These are phyloP conservation scores for Globomyces pollinis-pini DNA, from an alignment of 192 early-diverging fungal species.

Conservation along the genomic window DNA sequence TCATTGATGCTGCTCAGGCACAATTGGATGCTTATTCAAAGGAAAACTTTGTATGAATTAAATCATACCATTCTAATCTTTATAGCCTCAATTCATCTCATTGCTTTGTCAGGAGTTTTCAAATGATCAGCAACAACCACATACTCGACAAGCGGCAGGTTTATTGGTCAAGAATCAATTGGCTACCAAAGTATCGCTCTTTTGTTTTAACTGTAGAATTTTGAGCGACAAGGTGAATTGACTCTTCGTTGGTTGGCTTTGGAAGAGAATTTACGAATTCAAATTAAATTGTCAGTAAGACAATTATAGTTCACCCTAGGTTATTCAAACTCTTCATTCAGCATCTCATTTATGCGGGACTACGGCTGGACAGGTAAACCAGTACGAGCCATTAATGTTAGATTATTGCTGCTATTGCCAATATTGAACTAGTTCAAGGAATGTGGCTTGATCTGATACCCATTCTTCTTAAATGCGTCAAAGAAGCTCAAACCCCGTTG, in stretches of 20 bases:
- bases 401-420: constrained; percentile 85
- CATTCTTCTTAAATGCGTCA: constrained; percentile 69
- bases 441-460: constrained; percentile 86
- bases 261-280: constrained; percentile 35
- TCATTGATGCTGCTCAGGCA: constrained; percentile 74
- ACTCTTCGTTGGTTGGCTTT: constrained; percentile 2
- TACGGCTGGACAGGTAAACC: constrained; percentile 62
- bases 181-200: constrained; percentile 75
- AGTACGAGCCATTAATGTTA: constrained; percentile 23
- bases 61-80: constrained; percentile 38
- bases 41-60: constrained; percentile 87
- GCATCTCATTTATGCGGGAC: constrained; percentile 47
- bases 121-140: constrained; percentile 57
- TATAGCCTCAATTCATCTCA: constrained; percentile 38
- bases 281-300: constrained; percentile 16
- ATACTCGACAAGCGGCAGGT: constrained; percentile 75
- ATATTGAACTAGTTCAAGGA: constrained; percentile 80
- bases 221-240: constrained; percentile 9
- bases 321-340: constrained; percentile 47
- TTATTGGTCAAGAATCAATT: constrained; percentile 91
- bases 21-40: constrained; percentile 65
- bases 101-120: constrained; percentile 72
- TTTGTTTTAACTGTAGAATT: constrained; percentile 12
- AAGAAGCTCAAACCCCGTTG: background rate
- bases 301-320: constrained; percentile 21